Conservation (phyloP, 2,329 filamentous ascomycete species). For the Aspergillus japonicus region DNA sequence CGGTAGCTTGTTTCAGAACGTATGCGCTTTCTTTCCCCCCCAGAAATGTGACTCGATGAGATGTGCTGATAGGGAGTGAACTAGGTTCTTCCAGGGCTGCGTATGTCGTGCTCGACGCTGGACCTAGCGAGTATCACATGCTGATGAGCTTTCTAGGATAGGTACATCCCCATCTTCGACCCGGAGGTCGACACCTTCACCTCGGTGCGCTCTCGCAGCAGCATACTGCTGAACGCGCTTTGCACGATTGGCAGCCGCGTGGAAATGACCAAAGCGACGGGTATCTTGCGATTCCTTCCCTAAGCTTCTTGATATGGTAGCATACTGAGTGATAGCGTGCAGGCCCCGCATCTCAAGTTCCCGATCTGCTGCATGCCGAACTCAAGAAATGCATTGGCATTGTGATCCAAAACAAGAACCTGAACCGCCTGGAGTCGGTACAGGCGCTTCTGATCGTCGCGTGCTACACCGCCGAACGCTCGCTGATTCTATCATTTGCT, state of each 20-base stretch:
- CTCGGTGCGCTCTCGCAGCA: constrained; percentile 48
- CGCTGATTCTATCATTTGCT: constrained; percentile 51
- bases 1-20: constrained; percentile 35
- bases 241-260: constrained; percentile 54
- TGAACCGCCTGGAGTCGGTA: constrained; percentile 49
- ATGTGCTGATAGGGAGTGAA: neutral
- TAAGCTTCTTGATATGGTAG: neutral
- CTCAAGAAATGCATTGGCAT: constrained; percentile 48
- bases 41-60: neutral
- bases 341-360: constrained; percentile 33
- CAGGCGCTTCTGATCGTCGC: constrained; percentile 55
- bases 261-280: constrained; percentile 24
- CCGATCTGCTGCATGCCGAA: constrained; percentile 47
- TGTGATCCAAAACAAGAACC: constrained; percentile 42
- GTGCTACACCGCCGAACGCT: constrained; percentile 54
- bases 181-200: constrained; percentile 46
- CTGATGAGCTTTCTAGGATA: constrained; percentile 35
- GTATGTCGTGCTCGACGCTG: constrained; percentile 19
- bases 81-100: constrained; percentile 40
- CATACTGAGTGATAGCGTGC: neutral
- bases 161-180: constrained; percentile 52
- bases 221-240: constrained; percentile 53
- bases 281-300: neutral
- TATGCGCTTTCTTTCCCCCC: constrained; percentile 12
- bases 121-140: neutral